Evolutionary conservation across 2,329 filamentous ascomycete genomes (phyloP), one percentile per base, ranked within the genome.

Genomic region (Penicillium sp.): DNA sequence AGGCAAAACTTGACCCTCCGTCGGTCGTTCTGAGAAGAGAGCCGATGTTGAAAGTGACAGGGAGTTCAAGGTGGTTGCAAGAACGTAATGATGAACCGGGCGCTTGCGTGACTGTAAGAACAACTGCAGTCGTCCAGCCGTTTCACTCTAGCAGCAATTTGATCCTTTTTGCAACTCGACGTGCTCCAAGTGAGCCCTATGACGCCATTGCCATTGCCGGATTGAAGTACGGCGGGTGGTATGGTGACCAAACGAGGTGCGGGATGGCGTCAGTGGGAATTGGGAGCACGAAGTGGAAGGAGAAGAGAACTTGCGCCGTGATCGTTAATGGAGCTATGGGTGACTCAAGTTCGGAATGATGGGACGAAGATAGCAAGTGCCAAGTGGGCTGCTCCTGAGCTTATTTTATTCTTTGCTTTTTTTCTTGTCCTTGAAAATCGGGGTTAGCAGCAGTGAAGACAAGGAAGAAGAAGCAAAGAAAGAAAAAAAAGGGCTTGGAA

Each of bases 161-260:
- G 22, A 2, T 17, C 10, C 35, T 38, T 15, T 28, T 15, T 4
- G 31, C 5, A 22, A 11, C 49, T 35, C 12, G 49, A 39, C 8
- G 17, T 25, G 49, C 5, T 20, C 5, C 15, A 25, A 51, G 17
- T 39, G 15, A 43, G 34, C 28, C 35, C 34, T 41, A 65, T 67
- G 65, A 67, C 64, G 66, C 64, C 66, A 66, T 68, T 58, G 58
- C 62, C 50, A 64, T 68, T 58, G 58, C 62, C 50, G 54, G 55
- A 60, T 61, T 58, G 57, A n/a, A 41, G 47, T 49, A 37, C 54
- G 58, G 22, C 20, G 15, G 37, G 42, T 45, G 20, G 42, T 25
- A 61, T 61, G 48, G 59, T 41, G 48, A 58, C 55, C 31, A 43
- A 28, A n/a, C 25, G 45, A 35, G 34, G 17, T 41, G 38, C 41